Evolutionary conservation across 139 green algal species (phyloP).

Genomic region (Tetradesmus lagerheimii): DNA sequence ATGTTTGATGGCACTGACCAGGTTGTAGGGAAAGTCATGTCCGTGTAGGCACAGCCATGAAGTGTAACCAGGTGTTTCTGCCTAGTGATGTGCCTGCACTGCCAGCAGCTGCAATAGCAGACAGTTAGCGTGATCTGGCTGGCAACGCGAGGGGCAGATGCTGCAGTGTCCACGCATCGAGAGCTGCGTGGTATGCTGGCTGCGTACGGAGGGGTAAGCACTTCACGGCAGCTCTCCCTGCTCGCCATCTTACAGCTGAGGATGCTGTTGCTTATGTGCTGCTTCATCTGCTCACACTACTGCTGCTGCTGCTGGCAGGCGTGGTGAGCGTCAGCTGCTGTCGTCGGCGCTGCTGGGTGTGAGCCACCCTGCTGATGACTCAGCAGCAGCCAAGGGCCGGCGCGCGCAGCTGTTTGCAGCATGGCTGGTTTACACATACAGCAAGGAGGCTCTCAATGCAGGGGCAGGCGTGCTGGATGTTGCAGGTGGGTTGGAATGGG

Average conservation of each 20-base stretch:
- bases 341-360: constrained; percentile 41
- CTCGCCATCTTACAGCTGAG: background rate
- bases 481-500: constrained; percentile 55
- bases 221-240: no score
- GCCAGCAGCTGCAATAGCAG: no score
- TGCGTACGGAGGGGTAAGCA: no score
- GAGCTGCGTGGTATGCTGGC: no score
- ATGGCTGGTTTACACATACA: constrained; percentile 70
- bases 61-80: no score
- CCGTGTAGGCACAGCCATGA: no score
- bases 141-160: no score
- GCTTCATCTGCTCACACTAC: background rate
- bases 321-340: constrained; percentile 34
- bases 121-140: no score
- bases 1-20: no score
- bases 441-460: constrained; percentile 59
- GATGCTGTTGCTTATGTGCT: background rate
- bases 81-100: no score
- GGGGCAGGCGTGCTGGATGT: constrained; percentile 78
- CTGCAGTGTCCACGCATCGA: no score
- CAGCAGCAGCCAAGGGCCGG: constrained; percentile 54
- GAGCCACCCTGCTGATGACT: constrained; percentile 17
- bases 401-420: constrained; percentile 66
- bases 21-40: no score
- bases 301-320: constrained; percentile 35